Conservation (phyloP, 306 rosid genomes). For the Inga laurina region DNA sequence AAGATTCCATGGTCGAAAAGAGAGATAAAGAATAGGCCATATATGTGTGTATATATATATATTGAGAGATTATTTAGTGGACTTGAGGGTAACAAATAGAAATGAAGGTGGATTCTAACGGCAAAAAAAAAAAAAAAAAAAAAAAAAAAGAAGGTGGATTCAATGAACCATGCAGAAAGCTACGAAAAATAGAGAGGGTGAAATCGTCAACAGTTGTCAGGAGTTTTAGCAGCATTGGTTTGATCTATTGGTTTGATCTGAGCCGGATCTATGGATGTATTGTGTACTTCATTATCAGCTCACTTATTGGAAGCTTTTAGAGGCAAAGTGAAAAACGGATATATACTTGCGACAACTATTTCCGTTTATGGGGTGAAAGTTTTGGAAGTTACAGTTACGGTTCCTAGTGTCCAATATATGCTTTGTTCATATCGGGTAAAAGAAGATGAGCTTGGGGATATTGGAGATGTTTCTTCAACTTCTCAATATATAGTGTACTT, state of each 20-base stretch:
- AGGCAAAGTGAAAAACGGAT: background rate
- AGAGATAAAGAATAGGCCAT: background rate
- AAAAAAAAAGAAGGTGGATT: background rate
- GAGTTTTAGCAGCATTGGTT: background rate
- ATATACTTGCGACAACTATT: background rate
- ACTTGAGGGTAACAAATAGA: background rate
- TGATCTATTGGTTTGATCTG: background rate
- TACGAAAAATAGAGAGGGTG: conserved; percentile 5
- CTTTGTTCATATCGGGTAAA: conserved; percentile 22
- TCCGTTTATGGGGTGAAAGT: background rate
- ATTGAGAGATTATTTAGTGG: no score
- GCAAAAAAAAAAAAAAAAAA: no score
- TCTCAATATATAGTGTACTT: background rate
- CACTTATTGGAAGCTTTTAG: background rate
- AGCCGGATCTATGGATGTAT: background rate
- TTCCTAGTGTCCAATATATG: background rate
- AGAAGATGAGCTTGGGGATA: conserved; percentile 6
- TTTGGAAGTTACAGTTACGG: background rate
- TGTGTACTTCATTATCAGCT: background rate
- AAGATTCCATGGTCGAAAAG: background rate
- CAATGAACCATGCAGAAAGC: conserved; percentile 32
- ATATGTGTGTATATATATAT: no score
- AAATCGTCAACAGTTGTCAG: conserved; percentile 22
- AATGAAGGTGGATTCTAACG: conserved; percentile 6
- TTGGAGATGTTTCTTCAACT: background rate